Base-by-base conservation (phyloP, 2,329 filamentous ascomycete genomes). In the Talaromyces sp. region DNA sequence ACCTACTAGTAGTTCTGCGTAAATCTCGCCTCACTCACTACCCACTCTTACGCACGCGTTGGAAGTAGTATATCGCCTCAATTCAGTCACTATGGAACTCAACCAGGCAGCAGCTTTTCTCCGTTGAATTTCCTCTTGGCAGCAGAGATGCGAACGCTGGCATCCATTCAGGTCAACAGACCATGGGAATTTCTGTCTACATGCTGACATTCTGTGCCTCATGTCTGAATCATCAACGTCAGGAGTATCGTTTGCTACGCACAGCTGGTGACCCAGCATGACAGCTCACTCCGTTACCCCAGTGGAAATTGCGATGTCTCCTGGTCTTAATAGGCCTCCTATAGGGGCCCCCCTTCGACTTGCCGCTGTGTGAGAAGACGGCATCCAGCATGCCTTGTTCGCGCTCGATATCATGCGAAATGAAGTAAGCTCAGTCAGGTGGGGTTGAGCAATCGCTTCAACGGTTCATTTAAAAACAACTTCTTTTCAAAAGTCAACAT, bases 11-110 rank as follows among this genome's bases (percentile, higher is more conserved):
- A 22, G 22, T 22, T 0, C 22, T 22, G 22, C 7, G 27, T 31
- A 60, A 19, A 45, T 27, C 57, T 59, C 57, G 41, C 57, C 39
- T 45, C 41, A 22, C 49, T 31, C 49, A 3, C 41, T 60, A 33
- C n/a, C 60, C 47, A 62, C 60, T 54, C 47, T 62, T 54, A 43
- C 60, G 35, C 43, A 61, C 45, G 31, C 24, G n/a, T 16, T 45
- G 22, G 56, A 31, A 33, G 7, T 10, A 13, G 3, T 22, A 56
- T 56, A 19, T 56, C 11, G 52, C 52, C 52, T 56, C 11, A 56
- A 33, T 19, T 5, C 7, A 37, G 31, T 56, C 52, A 16, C 41
- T 22, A 16, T 60, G 16, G 47, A 24, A 19, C 13, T 45, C 56
- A 24, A 27, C 41, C 60, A 62, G 60, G 60, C 60, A 54, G 27